A percentile compares a stretch with the other conserved stretches of the same genome.
phyloP scores from a whole-genome alignment of 768 basidiomycete genomes.

The Rhizopogon salebrosus region DNA sequence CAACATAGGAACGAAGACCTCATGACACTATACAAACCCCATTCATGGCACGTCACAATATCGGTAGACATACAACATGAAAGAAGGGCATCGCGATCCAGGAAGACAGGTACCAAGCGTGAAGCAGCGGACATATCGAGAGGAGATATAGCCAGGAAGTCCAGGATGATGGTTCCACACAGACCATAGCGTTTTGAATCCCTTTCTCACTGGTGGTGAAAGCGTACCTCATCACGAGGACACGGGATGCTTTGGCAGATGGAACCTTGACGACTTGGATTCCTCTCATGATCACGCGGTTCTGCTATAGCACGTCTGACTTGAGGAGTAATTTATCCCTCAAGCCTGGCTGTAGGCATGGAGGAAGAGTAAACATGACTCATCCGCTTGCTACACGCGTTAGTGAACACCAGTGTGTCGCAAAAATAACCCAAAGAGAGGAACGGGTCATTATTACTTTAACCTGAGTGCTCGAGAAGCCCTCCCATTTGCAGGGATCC shows the following conservation, averaged over 20 bases:
- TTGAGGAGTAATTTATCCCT: not conserved
- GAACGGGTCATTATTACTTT: not conserved
- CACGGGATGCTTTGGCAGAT: slow-evolving; percentile 1
- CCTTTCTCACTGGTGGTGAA: not conserved
- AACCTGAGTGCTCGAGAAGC: slow-evolving; percentile 2
- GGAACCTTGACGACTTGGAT: slow-evolving; percentile 2
- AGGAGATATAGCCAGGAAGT: slow-evolving; percentile 18
- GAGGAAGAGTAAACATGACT: not conserved
- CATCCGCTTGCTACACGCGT: slow-evolving; percentile 3
- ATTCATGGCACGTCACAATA: slow-evolving; percentile 3
- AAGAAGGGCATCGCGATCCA: slow-evolving; percentile 17
- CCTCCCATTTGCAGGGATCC: slow-evolving; percentile 12
- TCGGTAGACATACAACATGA: slow-evolving; percentile 2
- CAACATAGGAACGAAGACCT: slow-evolving; percentile 14
- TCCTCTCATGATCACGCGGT: slow-evolving; percentile 3
- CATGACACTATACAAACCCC: not conserved
- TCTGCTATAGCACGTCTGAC: slow-evolving; percentile 2
- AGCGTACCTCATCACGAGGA: not conserved
- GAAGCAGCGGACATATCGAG: slow-evolving; percentile 15
- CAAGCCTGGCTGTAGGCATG: slow-evolving; percentile 2
- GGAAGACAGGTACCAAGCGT: slow-evolving; percentile 18
- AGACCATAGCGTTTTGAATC: not conserved
- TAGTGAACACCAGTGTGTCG: slow-evolving; percentile 1
- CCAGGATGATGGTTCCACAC: slow-evolving; percentile 4
- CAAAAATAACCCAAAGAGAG: not conserved